phyloP scores from a whole-genome alignment of 2,329 filamentous ascomycete species.

The Tolypocladium nubicola region DNA sequence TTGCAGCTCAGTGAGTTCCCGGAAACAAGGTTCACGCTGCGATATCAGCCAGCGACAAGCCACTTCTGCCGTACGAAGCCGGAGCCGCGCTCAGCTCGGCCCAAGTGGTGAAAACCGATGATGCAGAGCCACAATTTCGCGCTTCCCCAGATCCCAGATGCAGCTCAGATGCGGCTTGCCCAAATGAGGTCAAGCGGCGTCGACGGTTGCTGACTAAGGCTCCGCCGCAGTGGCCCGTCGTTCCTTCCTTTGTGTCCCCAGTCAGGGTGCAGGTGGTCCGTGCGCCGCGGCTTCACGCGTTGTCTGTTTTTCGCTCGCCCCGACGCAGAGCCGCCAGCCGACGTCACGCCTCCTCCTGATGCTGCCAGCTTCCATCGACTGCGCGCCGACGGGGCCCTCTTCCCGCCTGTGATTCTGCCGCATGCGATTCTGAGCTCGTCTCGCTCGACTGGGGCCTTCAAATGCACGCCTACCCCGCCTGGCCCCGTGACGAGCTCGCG shows the following conservation, averaged over 20 bases:
- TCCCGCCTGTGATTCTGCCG: constrained; percentile 10
- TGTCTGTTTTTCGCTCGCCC: constrained; percentile 26
- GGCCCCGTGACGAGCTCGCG: constrained; percentile 18
- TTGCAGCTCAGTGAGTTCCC: neutral
- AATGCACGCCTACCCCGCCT: constrained; percentile 13
- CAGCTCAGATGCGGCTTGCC: neutral
- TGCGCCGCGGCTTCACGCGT: constrained; percentile 22
- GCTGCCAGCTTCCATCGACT: constrained; percentile 16
- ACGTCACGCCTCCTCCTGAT: constrained; percentile 24
- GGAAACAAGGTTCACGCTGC: neutral
- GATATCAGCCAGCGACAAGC: neutral
- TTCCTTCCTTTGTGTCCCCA: neutral
- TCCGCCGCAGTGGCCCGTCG: neutral
- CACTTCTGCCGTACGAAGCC: neutral
- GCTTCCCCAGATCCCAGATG: neutral
- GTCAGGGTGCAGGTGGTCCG: constrained; percentile 1
- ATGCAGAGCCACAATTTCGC: neutral
- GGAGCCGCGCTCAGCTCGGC: neutral
- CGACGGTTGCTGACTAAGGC: neutral
- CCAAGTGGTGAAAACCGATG: neutral
- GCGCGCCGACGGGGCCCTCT: constrained; percentile 11
- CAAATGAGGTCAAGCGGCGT: neutral
- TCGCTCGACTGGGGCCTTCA: constrained; percentile 8
- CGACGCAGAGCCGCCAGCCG: constrained; percentile 17
- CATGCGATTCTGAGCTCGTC: constrained; percentile 8